Conservation (phyloP, 257 asterid genomes). For the Echium plantagineum region DNA sequence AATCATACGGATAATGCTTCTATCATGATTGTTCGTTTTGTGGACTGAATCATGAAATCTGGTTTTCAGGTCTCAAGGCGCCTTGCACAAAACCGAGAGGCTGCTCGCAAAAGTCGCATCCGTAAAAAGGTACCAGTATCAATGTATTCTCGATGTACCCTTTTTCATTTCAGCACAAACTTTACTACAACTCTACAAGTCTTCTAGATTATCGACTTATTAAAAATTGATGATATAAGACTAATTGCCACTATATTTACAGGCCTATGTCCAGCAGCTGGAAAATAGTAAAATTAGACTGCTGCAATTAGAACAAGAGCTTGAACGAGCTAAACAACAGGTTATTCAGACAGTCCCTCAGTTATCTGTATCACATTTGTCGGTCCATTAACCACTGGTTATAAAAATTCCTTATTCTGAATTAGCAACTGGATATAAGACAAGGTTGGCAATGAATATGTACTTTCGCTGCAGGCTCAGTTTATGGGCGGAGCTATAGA, state of each 20-base stretch:
- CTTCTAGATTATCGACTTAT: not conserved
- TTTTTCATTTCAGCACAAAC: not conserved
- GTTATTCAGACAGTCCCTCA: conserved; percentile 16
- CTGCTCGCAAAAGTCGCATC: conserved; percentile 89
- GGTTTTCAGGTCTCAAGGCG: conserved; percentile 63
- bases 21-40: not conserved
- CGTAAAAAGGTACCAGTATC: conserved; percentile 50
- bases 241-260: conserved; percentile 15
- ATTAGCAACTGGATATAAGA: conserved; percentile 6
- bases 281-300: conserved; percentile 65
- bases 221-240: not conserved
- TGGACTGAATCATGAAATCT: not conserved
- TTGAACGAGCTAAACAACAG: conserved; percentile 61
- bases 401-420: not conserved
- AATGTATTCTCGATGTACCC: not conserved
- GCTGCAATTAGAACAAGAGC: conserved; percentile 84
- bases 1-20: not conserved
- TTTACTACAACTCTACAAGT: not conserved
- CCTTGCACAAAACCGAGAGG: conserved; percentile 94
- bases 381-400: too few species aligned
- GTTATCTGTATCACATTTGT: conserved; percentile 5
- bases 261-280: conserved; percentile 94
- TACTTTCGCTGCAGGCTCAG: conserved; percentile 39
- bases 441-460: conserved; percentile 10
- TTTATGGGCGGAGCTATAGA: conserved; percentile 42